Percentiles rank a stretch among this genome's conserved stretches.
Evolutionary conservation across 169 alveolate genomes (phyloP).

Genomic region (Eimeria nieschulzi): DNA sequence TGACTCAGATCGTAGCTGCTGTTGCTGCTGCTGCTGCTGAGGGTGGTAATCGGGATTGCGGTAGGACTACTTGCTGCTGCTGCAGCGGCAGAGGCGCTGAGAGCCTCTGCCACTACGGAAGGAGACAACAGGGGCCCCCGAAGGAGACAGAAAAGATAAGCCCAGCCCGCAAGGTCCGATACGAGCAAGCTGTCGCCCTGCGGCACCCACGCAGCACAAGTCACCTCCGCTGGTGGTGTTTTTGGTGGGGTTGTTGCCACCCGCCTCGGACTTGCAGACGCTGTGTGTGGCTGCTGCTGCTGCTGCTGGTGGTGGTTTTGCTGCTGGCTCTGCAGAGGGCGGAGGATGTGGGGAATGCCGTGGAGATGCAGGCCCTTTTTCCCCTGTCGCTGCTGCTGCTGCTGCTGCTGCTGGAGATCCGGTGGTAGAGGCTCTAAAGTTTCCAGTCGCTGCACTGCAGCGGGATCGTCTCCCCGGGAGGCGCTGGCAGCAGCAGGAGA

Average conservation of each 20-base stretch:
- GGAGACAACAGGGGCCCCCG: slow-evolving; percentile 75
- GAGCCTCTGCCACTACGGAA: slow-evolving; percentile 63
- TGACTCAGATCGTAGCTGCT: slow-evolving; percentile 39
- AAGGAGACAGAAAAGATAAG: slow-evolving; percentile 31
- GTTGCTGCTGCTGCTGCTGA: slow-evolving; percentile 32
- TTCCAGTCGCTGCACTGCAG: background rate
- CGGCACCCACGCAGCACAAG: slow-evolving; percentile 58
- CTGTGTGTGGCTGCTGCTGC: slow-evolving; percentile 13
- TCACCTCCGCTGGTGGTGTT: slow-evolving; percentile 42
- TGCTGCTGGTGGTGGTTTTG: background rate
- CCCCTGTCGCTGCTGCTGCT: slow-evolving; percentile 54
- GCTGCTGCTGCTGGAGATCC: slow-evolving; percentile 25
- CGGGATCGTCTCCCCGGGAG: background rate
- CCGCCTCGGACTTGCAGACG: background rate
- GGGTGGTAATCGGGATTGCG: background rate
- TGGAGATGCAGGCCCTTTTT: slow-evolving; percentile 4
- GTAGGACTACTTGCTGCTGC: background rate
- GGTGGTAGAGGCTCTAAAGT: background rate
- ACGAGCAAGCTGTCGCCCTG: slow-evolving; percentile 59
- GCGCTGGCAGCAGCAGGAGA: slow-evolving; percentile 2
- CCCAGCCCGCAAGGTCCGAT: slow-evolving; percentile 58
- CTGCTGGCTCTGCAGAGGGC: background rate
- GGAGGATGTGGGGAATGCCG: slow-evolving; percentile 17
- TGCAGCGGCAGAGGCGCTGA: slow-evolving; percentile 34
- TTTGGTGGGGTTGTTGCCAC: background rate